Conservation (phyloP, 169 alveolate species). For the Eimeria praecox region DNA sequence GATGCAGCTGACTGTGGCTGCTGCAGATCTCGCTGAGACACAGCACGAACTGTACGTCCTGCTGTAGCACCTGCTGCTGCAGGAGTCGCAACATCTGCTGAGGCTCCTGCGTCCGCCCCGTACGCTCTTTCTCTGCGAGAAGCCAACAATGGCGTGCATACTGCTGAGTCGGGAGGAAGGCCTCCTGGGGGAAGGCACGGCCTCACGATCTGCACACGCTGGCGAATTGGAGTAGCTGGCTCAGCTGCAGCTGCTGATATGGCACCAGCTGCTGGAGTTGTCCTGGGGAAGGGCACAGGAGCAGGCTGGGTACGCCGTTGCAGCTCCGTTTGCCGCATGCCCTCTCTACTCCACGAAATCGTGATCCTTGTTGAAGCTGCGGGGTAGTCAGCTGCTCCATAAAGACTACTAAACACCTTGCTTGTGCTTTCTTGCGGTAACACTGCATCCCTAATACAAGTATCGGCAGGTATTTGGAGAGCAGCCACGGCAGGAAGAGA, state of each 20-base stretch:
- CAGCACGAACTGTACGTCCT: background rate
- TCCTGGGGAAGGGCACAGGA: background rate
- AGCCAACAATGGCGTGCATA: conserved; percentile 59
- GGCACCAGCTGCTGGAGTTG: conserved; percentile 13
- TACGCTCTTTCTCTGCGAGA: conserved; percentile 11
- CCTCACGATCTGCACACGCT: conserved; percentile 61
- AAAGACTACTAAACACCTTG: background rate
- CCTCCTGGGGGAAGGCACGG: conserved; percentile 69
- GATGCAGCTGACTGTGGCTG: background rate
- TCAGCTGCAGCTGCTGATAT: conserved; percentile 6
- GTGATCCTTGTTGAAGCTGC: conserved; percentile 43
- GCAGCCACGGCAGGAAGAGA: conserved; percentile 67
- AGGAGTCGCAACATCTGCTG: background rate
- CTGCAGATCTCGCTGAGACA: background rate
- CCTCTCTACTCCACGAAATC: conserved; percentile 33
- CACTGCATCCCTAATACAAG: background rate
- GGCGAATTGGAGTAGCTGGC: conserved; percentile 32
- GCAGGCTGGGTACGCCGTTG: conserved; percentile 13
- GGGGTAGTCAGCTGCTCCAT: conserved; percentile 32
- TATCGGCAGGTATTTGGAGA: conserved; percentile 16
- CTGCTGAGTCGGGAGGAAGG: conserved; percentile 12
- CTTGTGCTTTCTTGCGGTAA: background rate
- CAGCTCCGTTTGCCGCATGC: background rate
- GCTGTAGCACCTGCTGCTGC: conserved; percentile 16
- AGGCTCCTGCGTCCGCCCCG: background rate